Percentiles rank a stretch among this genome's conserved stretches.
Conservation (phyloP, 2,329 filamentous ascomycete species). For the Calonectria ilicicola region DNA sequence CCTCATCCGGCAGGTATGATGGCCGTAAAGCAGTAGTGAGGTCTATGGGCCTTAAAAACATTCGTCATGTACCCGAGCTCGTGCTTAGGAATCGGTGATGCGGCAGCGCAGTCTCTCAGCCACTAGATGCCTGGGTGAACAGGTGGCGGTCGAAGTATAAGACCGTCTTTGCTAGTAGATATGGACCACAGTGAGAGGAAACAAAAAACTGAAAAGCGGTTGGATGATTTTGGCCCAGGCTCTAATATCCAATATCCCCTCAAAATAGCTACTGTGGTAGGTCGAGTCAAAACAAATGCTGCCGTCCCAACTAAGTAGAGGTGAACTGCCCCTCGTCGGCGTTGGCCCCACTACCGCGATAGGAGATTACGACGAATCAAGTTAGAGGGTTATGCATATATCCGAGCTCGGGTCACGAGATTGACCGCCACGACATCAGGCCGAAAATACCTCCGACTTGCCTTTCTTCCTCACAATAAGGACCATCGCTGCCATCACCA, state of each 20-base stretch:
- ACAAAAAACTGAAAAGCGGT: not conserved
- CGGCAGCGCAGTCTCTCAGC: slow-evolving; percentile 5
- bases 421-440: slow-evolving; percentile 39
- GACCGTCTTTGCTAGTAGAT: not conserved
- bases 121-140: not conserved
- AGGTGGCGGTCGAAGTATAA: slow-evolving; percentile 1
- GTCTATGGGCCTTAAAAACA: slow-evolving; percentile 97
- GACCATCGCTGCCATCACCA: slow-evolving; percentile 20
- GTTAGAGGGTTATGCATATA: slow-evolving; percentile 15
- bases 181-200: not conserved
- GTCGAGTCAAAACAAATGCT: slow-evolving; percentile 20
- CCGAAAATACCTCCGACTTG: slow-evolving; percentile 40
- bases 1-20: slow-evolving; percentile 91
- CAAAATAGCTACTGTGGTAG: slow-evolving; percentile 4
- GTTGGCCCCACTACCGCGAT: slow-evolving; percentile 35
- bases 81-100: slow-evolving; percentile 16
- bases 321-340: slow-evolving; percentile 26
- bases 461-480: slow-evolving; percentile 22
- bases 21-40: slow-evolving; percentile 96
- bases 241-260: slow-evolving; percentile 6
- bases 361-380: slow-evolving; percentile 14
- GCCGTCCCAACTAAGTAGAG: slow-evolving; percentile 26
- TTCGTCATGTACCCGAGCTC: slow-evolving; percentile 71
- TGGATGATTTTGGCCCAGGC: not conserved
- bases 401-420: slow-evolving; percentile 39